phyloP scores from a whole-genome alignment of 2,329 filamentous ascomycete genomes.

The Tolypocladium album region DNA sequence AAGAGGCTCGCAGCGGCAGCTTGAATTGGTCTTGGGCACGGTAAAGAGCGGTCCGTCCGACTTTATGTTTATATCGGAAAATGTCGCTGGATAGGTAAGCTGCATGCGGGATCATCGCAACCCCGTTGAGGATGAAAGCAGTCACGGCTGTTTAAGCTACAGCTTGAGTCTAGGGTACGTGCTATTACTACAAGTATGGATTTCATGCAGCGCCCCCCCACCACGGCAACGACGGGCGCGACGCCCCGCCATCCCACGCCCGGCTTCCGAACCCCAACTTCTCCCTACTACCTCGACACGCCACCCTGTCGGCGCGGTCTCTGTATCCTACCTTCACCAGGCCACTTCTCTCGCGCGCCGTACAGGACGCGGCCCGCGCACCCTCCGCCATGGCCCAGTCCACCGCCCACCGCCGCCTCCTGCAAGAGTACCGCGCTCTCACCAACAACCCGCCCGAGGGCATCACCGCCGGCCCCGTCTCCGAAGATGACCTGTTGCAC shows the following conservation, averaged over 20 bases:
- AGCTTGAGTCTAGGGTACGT: not conserved
- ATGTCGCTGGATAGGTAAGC: too few species aligned
- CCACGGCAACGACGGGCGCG: not conserved
- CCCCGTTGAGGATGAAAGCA: not conserved
- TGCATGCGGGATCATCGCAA: not conserved
- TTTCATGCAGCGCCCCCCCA: too few species aligned
- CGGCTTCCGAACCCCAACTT: not conserved
- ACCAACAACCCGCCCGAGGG: constrained; percentile 94
- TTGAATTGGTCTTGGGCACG: not conserved
- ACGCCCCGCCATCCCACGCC: not conserved
- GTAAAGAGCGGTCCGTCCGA: not conserved
- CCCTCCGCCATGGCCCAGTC: constrained; percentile 39
- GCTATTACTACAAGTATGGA: too few species aligned
- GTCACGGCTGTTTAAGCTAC: not conserved
- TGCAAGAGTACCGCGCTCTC: constrained; percentile 91
- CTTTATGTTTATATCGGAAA: not conserved
- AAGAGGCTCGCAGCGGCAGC: not conserved
- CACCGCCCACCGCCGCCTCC: constrained; percentile 67
- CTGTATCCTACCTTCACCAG: not conserved
- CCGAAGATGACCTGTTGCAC: constrained; percentile 87
- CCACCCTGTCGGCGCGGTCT: not conserved
- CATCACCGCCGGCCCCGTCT: constrained; percentile 87
- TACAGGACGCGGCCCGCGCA: not conserved
- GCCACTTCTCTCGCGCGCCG: not conserved
- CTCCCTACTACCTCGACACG: not conserved